Evolutionary conservation across 2,329 filamentous ascomycete genomes (phyloP).

Genomic region (Exophiala calicioides): DNA sequence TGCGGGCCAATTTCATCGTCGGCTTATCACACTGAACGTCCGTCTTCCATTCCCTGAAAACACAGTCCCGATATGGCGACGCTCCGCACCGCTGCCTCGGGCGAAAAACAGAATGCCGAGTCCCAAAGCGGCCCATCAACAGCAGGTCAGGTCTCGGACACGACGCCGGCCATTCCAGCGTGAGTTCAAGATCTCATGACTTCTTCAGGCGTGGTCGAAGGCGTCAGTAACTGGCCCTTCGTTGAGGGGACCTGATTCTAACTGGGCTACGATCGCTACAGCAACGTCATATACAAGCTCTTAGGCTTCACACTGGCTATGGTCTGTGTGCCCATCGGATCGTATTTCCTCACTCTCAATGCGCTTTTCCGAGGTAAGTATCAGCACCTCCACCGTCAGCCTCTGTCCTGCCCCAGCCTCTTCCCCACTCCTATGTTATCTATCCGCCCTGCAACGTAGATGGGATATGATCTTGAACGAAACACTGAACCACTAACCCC

Average conservation of each 20-base stretch:
- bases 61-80: too few species aligned
- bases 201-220: too few species aligned
- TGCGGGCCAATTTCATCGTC: too few species aligned
- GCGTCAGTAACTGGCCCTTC: too few species aligned
- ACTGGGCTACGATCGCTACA: not conserved
- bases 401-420: too few species aligned
- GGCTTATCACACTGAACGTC: too few species aligned
- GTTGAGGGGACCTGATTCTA: not conserved
- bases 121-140: constrained; percentile 21
- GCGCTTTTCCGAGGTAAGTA: constrained; percentile 74
- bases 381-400: too few species aligned
- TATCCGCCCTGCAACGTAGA: too few species aligned
- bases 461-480: too few species aligned
- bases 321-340: constrained; percentile 81
- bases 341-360: constrained; percentile 81
- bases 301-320: constrained; percentile 89
- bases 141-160: constrained; percentile 30
- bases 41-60: too few species aligned
- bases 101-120: constrained; percentile 22
- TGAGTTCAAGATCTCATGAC: constrained; percentile 46
- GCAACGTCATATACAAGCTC: constrained; percentile 77
- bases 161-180: constrained; percentile 77
- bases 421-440: too few species aligned
- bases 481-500: too few species aligned
- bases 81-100: constrained; percentile 20